phyloP scores from a whole-genome alignment of 1,284 basidiomycete species.

The Puccinia hordei region DNA sequence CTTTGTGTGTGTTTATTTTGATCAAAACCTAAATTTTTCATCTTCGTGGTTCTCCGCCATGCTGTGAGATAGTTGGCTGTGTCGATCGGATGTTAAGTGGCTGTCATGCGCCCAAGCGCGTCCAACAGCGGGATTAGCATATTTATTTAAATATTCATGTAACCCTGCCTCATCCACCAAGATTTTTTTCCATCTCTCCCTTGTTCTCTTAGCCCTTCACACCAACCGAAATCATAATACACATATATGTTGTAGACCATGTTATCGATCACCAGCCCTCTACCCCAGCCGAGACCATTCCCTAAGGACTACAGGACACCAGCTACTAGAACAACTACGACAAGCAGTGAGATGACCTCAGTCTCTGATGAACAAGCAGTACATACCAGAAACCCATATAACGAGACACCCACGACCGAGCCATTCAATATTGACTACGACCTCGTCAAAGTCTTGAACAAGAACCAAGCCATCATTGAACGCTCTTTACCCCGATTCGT shows the following conservation, averaged over 20 bases:
- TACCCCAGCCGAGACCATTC: not conserved
- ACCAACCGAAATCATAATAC: too few relatives aligned
- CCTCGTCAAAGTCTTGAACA: conserved; percentile 17
- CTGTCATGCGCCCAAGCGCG: too few relatives aligned
- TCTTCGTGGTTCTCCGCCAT: not conserved
- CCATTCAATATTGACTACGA: conserved; percentile 44
- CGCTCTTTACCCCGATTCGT: not conserved
- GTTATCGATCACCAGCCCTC: not conserved
- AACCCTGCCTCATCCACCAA: too few relatives aligned
- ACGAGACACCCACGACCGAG: conserved; percentile 18
- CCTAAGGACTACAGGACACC: not conserved
- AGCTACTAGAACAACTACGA: not conserved
- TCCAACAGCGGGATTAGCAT: too few relatives aligned
- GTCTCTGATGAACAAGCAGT: not conserved
- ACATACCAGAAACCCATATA: not conserved
- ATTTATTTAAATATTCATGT: too few relatives aligned
- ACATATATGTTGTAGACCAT: too few relatives aligned
- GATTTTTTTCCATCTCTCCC: too few relatives aligned
- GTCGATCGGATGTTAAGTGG: not conserved
- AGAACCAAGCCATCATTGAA: conserved; percentile 37
- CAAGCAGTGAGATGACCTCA: too few relatives aligned
- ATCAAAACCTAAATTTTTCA: too few relatives aligned
- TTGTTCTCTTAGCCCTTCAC: too few relatives aligned
- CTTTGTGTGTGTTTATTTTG: too few relatives aligned
- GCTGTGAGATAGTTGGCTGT: too few relatives aligned